These are phyloP conservation scores for Neurospora sp. DNA, from an alignment of 495 filamentous ascomycete genomes.

Conservation along the genomic window DNA sequence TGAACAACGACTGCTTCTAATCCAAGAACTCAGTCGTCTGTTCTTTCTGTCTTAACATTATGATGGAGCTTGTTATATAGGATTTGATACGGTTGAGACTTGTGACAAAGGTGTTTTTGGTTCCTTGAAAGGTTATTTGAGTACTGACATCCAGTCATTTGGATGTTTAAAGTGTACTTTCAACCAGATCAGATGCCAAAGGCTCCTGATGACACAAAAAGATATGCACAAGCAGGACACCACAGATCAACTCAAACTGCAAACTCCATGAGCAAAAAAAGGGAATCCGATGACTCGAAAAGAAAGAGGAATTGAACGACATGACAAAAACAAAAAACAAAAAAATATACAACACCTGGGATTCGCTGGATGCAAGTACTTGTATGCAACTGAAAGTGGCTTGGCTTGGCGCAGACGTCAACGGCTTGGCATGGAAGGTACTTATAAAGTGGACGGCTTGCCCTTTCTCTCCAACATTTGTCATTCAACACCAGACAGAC, in stretches of 20 bases:
- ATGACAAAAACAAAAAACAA: not conserved
- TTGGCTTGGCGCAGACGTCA: not conserved
- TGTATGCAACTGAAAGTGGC: too few species aligned
- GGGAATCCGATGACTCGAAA: not conserved
- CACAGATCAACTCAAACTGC: not conserved
- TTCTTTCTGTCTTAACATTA: not conserved
- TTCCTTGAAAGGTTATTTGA: not conserved
- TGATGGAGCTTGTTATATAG: not conserved
- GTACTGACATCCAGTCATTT: too few species aligned
- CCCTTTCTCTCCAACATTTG: not conserved
- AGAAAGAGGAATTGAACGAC: not conserved
- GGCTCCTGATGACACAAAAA: not conserved
- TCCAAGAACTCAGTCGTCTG: not conserved
- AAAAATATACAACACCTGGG: slow-evolving; percentile 19
- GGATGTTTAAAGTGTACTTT: not conserved
- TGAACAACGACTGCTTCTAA: not conserved
- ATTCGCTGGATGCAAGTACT: slow-evolving; percentile 9
- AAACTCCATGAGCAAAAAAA: not conserved
- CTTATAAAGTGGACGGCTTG: not conserved
- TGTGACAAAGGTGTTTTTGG: not conserved
- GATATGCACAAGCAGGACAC: not conserved
- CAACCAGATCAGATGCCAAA: not conserved
- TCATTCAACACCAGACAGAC: not conserved
- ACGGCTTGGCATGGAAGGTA: not conserved
- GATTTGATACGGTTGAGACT: not conserved